Evolutionary conservation across 352 stramenopile genomes (phyloP).

Genomic region (Phytophthora citrophthora): DNA sequence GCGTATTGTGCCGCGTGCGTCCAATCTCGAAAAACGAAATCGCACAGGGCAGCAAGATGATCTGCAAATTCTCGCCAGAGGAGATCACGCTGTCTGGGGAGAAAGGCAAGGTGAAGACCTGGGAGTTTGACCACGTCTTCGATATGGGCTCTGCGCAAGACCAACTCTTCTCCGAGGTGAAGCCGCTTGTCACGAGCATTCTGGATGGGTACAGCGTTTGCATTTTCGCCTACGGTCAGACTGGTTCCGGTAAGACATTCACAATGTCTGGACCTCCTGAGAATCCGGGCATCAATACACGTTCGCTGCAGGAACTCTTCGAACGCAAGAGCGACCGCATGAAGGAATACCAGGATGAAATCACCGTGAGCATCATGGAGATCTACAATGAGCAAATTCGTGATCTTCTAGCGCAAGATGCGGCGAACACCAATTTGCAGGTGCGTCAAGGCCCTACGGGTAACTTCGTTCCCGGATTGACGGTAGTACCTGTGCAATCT

Average conservation of each 20-base stretch:
- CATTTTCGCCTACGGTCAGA: conserved; percentile 92
- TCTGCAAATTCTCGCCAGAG: conserved; percentile 83
- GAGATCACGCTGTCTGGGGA: conserved; percentile 82
- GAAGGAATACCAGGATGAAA: conserved; percentile 84
- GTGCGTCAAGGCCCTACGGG: conserved; percentile 82
- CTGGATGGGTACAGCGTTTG: conserved; percentile 90
- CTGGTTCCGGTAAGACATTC: conserved; percentile 88
- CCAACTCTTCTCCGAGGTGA: conserved; percentile 79
- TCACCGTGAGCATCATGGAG: conserved; percentile 94
- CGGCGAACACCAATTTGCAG: conserved; percentile 80
- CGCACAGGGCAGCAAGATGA: conserved; percentile 74
- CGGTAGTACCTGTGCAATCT: conserved; percentile 71
- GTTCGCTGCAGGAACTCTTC: conserved; percentile 86
- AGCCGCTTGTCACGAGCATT: conserved; percentile 83
- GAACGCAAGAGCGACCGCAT: conserved; percentile 64
- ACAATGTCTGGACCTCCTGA: conserved; percentile 81
- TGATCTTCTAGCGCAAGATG: conserved; percentile 91
- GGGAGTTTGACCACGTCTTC: conserved; percentile 89
- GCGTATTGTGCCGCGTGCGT: conserved; percentile 96
- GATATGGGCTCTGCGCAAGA: conserved; percentile 79
- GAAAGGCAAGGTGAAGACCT: conserved; percentile 88
- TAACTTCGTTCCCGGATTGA: conserved; percentile 88
- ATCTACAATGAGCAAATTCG: conserved; percentile 97
- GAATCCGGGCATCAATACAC: conserved; percentile 84
- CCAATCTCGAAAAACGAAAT: conserved; percentile 89